Conservation (phyloP, 805 yeast genomes). For the Sporopachydermia lactativora region DNA sequence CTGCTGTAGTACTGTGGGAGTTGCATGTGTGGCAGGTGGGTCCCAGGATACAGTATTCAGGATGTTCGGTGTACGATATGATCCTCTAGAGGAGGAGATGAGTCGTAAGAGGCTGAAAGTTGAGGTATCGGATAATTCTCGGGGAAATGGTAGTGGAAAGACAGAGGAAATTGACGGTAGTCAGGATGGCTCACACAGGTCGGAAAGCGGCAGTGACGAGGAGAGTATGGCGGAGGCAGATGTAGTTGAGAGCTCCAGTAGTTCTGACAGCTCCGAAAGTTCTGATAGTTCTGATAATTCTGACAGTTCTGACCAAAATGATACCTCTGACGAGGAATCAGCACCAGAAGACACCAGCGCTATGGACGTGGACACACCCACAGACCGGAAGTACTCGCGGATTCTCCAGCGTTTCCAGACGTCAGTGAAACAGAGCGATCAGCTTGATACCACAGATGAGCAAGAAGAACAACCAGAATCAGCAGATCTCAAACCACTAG, state of each 20-base stretch:
- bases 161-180: slow-evolving; percentile 4
- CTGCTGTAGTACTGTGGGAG: no score
- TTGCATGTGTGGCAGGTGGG: no score
- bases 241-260: slow-evolving; percentile 6
- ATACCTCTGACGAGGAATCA: slow-evolving; percentile 81
- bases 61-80: slow-evolving; percentile 61
- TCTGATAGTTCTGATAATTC: slow-evolving; percentile 1
- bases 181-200: slow-evolving; percentile 12
- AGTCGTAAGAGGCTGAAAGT: slow-evolving; percentile 8
- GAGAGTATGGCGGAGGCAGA: slow-evolving; percentile 7
- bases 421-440: not conserved
- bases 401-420: not conserved
- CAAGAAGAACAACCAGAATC: slow-evolving; percentile 2
- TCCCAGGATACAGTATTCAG: no score
- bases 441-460: not conserved
- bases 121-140: slow-evolving; percentile 14
- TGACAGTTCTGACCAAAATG: slow-evolving; percentile 20
- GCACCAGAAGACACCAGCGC: slow-evolving; percentile 27
- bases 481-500: slow-evolving; percentile 7
- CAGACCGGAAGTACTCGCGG: not conserved
- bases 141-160: slow-evolving; percentile 9
- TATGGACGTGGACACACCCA: slow-evolving; percentile 15
- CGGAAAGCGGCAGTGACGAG: slow-evolving; percentile 10
- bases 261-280: slow-evolving; percentile 6
- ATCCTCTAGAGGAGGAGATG: slow-evolving; percentile 25